Conservation (phyloP, 2,329 filamentous ascomycete genomes). For the Arthrobotrys musiformis region DNA sequence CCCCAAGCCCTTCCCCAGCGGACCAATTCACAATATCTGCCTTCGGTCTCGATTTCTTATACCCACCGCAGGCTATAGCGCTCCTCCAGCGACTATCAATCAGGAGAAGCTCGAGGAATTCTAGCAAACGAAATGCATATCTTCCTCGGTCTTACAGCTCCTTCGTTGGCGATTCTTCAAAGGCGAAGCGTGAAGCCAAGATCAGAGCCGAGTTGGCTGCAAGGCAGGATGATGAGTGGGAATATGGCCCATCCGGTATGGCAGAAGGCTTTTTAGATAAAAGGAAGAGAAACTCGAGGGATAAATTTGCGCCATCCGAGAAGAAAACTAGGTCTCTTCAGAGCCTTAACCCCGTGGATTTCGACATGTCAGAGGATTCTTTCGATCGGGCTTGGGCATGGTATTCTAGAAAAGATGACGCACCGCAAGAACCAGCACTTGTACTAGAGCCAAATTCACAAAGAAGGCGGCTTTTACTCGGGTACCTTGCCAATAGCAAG, state of each 20-base stretch:
- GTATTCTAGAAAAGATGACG: constrained; percentile 13
- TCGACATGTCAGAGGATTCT: constrained; percentile 35
- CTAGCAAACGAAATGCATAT: constrained; percentile 33
- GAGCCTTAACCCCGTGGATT: constrained; percentile 2
- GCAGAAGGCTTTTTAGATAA: constrained; percentile 29
- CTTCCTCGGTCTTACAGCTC: constrained; percentile 61
- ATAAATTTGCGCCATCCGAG: constrained; percentile 11
- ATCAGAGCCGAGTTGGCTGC: constrained; percentile 30
- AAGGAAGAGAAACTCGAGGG: constrained; percentile 9
- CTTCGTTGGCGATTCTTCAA: constrained; percentile 56
- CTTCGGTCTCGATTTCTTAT: constrained; percentile 62
- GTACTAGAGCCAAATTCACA: background rate
- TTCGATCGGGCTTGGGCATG: constrained; percentile 44
- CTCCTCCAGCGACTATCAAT: constrained; percentile 60
- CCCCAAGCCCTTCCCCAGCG: background rate
- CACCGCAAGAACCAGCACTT: constrained; percentile 6
- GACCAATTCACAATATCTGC: constrained; percentile 26
- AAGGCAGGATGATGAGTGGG: constrained; percentile 33
- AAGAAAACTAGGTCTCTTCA: constrained; percentile 8
- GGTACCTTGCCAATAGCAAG: constrained; percentile 47
- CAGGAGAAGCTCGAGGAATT: constrained; percentile 7
- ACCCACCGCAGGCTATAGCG: constrained; percentile 62
- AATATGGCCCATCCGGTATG: constrained; percentile 38
- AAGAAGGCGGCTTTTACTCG: constrained; percentile 42
- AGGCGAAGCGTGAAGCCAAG: constrained; percentile 27